Evolutionary conservation across 306 rosid genomes (phyloP).

Genomic region (Vachellia pachyceras): DNA sequence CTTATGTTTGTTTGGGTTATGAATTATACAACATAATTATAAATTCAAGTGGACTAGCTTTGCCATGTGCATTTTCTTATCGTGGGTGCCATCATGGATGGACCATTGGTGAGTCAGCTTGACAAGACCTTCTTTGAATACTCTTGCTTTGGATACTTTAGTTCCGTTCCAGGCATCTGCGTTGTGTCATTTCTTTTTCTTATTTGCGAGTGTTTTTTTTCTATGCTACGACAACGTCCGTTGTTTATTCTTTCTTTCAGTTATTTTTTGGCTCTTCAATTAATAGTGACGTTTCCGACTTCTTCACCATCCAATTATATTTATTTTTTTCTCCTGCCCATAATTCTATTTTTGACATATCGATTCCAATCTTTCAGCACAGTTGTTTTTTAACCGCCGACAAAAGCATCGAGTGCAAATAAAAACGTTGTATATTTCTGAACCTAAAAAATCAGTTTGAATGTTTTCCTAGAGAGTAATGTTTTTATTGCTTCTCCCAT

Average conservation of each 20-base stretch:
- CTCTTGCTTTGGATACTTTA: slow-evolving; percentile 12
- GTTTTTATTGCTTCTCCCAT: not conserved
- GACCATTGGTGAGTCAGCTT: slow-evolving; percentile 6
- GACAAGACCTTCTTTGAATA: slow-evolving; percentile 26
- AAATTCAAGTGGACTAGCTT: slow-evolving; percentile 19
- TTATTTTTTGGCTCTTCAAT: not conserved
- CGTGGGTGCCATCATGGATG: slow-evolving; percentile 15
- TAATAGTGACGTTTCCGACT: not conserved
- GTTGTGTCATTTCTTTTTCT: slow-evolving; percentile 9
- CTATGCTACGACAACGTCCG: not conserved
- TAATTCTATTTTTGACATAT: not conserved
- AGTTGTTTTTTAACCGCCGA: not conserved
- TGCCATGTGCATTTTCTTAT: not conserved
- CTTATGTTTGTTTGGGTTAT: not conserved
- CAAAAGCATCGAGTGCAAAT: not conserved
- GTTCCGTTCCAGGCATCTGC: slow-evolving; percentile 17
- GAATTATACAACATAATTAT: slow-evolving; percentile 9
- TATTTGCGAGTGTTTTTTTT: not conserved
- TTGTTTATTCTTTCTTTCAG: not conserved
- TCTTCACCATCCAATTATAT: not conserved
- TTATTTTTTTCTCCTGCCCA: not conserved
- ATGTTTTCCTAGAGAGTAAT: not conserved
- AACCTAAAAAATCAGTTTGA: not conserved
- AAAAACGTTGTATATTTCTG: not conserved
- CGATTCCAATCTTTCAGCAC: not conserved